phyloP scores from a whole-genome alignment of 2,329 filamentous ascomycete genomes.

The Pleomassaria siparia region DNA sequence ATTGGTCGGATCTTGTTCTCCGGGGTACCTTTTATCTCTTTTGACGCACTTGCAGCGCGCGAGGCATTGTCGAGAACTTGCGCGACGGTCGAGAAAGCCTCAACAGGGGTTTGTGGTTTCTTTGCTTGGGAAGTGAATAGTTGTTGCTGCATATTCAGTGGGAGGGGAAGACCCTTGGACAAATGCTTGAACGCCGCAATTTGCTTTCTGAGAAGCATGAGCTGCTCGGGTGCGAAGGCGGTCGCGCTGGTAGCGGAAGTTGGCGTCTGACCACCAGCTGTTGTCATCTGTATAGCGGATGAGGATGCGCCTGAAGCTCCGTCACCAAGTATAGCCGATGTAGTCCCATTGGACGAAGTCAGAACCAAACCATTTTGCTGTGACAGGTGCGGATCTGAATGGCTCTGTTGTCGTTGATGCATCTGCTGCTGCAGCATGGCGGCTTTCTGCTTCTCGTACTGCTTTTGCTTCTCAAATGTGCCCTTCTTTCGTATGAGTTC shows the following conservation, averaged over 20 bases:
- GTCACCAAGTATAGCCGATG: constrained; percentile 31
- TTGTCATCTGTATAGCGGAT: constrained; percentile 22
- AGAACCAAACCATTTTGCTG: constrained; percentile 53
- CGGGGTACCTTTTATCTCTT: background rate
- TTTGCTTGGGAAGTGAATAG: constrained; percentile 73
- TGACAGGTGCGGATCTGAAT: constrained; percentile 48
- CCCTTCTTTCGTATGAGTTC: constrained; percentile 67
- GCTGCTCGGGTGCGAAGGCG: constrained; percentile 63
- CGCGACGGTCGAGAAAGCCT: constrained; percentile 46
- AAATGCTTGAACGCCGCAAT: constrained; percentile 90
- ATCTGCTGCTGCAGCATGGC: constrained; percentile 52
- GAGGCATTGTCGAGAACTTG: constrained; percentile 57
- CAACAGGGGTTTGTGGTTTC: constrained; percentile 44
- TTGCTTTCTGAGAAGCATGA: constrained; percentile 77
- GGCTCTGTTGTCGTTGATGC: constrained; percentile 59
- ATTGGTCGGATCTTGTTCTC: background rate
- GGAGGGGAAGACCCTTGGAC: constrained; percentile 82
- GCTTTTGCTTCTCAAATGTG: constrained; percentile 53
- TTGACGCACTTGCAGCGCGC: constrained; percentile 42
- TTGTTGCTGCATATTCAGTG: constrained; percentile 74
- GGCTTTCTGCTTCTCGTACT: constrained; percentile 46
- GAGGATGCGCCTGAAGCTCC: constrained; percentile 26
- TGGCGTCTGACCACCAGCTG: constrained; percentile 31
- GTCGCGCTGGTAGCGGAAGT: constrained; percentile 29
- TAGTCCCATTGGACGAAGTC: constrained; percentile 50